Percentiles rank a stretch among this genome's conserved stretches.
These are phyloP conservation scores for Caryopteris hybrid DNA, from an alignment of 305 asterid species.

Conservation along the genomic window DNA sequence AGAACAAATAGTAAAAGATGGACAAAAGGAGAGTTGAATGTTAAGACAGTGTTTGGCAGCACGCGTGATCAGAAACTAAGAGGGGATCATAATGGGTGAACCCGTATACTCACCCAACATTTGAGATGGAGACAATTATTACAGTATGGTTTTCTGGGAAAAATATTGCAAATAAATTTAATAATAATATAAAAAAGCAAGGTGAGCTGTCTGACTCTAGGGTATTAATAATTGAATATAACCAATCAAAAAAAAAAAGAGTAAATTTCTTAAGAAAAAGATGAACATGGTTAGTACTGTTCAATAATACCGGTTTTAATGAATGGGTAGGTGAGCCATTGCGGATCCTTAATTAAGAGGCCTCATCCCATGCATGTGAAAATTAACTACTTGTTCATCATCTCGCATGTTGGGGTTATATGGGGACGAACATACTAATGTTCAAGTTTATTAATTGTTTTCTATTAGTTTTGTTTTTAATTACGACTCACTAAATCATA, in stretches of 20 bases:
- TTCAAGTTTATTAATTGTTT: too few relatives aligned
- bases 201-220: conserved; percentile 11
- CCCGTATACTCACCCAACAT: too few relatives aligned
- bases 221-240: conserved; percentile 32
- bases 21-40: not conserved
- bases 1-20: too few relatives aligned
- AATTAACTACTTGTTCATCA: too few relatives aligned
- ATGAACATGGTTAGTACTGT: conserved; percentile 4
- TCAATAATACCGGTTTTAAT: conserved; percentile 10
- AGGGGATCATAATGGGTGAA: conserved; percentile 5
- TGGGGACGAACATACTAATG: too few relatives aligned
- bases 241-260: conserved; percentile 14
- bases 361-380: not conserved
- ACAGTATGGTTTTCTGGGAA: not conserved
- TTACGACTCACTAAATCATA: too few relatives aligned
- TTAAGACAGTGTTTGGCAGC: conserved; percentile 10
- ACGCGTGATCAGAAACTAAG: conserved; percentile 31
- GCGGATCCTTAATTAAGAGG: not conserved
- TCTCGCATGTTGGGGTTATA: too few relatives aligned
- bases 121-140: conserved; percentile 19
- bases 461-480: too few relatives aligned
- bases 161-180: too few relatives aligned
- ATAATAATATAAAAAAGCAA: not conserved
- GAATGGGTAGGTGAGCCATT: conserved; percentile 29
- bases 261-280: not conserved